Evolutionary conservation across 768 basidiomycete genomes (phyloP).

Genomic region (Nevesoporus exiguus): DNA sequence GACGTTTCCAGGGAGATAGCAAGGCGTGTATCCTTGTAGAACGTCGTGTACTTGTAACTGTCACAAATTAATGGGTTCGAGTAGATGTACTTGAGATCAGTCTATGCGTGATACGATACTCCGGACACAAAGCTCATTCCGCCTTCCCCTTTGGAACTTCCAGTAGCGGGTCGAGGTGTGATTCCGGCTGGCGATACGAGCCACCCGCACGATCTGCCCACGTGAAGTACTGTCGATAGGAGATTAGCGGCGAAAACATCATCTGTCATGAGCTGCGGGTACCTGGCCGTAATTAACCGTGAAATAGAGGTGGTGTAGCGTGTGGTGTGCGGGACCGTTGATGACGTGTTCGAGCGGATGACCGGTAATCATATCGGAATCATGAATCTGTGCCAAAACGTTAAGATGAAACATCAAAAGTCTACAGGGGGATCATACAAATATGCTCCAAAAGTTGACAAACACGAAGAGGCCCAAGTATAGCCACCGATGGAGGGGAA

Average conservation of each 20-base stretch:
- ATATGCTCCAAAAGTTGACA: conserved; percentile 93
- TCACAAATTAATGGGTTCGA: conserved; percentile 18
- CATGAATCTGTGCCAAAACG: conserved; percentile 70
- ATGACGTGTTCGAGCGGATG: conserved; percentile 84
- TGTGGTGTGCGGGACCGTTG: conserved; percentile 99
- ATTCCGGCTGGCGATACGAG: conserved; percentile 87
- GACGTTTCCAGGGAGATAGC: background rate
- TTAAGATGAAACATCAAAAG: background rate
- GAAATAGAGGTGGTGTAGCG: conserved; percentile 94
- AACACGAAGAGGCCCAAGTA: conserved; percentile 86
- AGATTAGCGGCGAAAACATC: conserved; percentile 12
- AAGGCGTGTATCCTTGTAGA: too few species aligned
- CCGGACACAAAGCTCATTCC: background rate
- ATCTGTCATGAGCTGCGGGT: conserved; percentile 33
- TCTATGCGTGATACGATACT: conserved; percentile 5
- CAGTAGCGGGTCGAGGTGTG: conserved; percentile 79
- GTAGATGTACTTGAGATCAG: conserved; percentile 19
- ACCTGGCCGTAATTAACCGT: conserved; percentile 95
- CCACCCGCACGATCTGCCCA: conserved; percentile 83
- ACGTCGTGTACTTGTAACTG: background rate
- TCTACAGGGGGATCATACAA: conserved; percentile 47
- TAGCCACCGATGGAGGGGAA: conserved; percentile 83
- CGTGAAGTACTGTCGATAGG: conserved; percentile 80
- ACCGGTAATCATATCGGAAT: conserved; percentile 97
- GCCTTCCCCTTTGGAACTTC: conserved; percentile 43